Evolutionary conservation across 2,329 filamentous ascomycete species (phyloP).

Genomic region (Colletotrichum navitas): DNA sequence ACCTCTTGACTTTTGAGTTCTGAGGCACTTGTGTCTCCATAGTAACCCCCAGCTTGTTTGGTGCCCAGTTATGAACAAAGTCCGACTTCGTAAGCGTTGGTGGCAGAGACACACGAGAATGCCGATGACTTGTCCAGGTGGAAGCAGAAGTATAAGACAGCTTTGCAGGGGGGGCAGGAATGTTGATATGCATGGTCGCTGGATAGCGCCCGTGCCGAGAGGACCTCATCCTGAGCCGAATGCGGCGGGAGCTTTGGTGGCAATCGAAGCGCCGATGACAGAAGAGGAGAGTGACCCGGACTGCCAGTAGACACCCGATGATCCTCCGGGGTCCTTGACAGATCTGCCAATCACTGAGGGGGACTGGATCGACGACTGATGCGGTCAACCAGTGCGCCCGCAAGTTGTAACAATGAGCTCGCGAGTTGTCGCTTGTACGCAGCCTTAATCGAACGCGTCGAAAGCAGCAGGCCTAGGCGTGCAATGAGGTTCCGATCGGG

Average conservation of each 20-base stretch:
- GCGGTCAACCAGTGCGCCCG: slow-evolving; percentile 23
- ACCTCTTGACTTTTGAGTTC: slow-evolving; percentile 58
- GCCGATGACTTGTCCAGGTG: slow-evolving; percentile 22
- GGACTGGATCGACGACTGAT: slow-evolving; percentile 11
- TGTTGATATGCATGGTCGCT: slow-evolving; percentile 33
- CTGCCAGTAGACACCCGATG: slow-evolving; percentile 15
- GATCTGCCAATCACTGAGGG: slow-evolving; percentile 28
- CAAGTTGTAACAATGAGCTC: slow-evolving; percentile 25
- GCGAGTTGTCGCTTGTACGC: slow-evolving; percentile 19
- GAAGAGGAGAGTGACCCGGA: slow-evolving; percentile 23
- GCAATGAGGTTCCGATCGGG: slow-evolving; percentile 13
- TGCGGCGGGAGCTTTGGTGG: slow-evolving; percentile 16
- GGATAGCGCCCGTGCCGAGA: background rate
- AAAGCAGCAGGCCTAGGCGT: slow-evolving; percentile 25
- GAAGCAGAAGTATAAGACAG: slow-evolving; percentile 11
- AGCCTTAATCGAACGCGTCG: slow-evolving; percentile 23
- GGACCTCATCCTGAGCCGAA: slow-evolving; percentile 21
- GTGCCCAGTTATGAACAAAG: slow-evolving; percentile 49
- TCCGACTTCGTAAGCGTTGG: slow-evolving; percentile 29
- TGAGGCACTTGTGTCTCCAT: slow-evolving; percentile 47
- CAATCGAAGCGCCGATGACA: slow-evolving; percentile 28
- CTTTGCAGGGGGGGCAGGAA: slow-evolving; percentile 10
- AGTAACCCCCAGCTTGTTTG: slow-evolving; percentile 49
- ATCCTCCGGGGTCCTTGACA: slow-evolving; percentile 1
- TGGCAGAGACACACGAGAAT: slow-evolving; percentile 26